Base-by-base conservation (phyloP, 2,329 filamentous ascomycete genomes). In the Coniochaeta ligniaria region DNA sequence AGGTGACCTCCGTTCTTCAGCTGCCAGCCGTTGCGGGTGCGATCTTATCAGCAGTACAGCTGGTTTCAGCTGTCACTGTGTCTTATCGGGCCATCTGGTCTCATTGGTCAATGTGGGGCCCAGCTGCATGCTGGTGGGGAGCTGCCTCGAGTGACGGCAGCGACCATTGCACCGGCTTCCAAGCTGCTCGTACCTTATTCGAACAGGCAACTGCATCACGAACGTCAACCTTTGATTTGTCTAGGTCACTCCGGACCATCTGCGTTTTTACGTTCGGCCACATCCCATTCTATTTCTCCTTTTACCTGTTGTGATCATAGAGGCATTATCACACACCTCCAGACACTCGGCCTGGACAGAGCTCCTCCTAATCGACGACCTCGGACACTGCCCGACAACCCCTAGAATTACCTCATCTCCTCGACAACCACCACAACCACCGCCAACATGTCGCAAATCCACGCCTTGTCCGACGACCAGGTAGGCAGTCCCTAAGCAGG, bases 381-480 rank as follows among this genome's bases (percentile, higher is more conserved):
- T 12, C 35, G 14, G 31, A 57, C 28, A 38, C 4, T n/a, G 17
- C 54, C 22, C 31, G n/a, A 36, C 54, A 57, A 14, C 31, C 28
- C 54, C 33, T 57, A 36, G n/a, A 57, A 57, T 57, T 57, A 14
- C 35, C 54, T 57, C 54, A 57, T 31, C 35, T 26, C n/a, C 54
- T 35, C 33, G 54, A 57, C 11, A 14, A 33, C n/a, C 31, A 35
- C 31, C 31, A 24, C 35, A 35, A 57, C 31, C 28, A 57, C 54
- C 54, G 54, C 54, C 28, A 57, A 36, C 12, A 96, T 96, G 92
- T 95, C 92, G 78, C 89, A 92, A 83, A 82, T 86, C 67, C 92
- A 96, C 88, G 90, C 92, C 76, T 89, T 98, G 80, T 96, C 93
- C 80, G 93, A 97, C 85, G 92, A 96, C 81, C 92, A 96, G 89